These are phyloP conservation scores for Casaregolazyma suthepensis DNA, from an alignment of 1,139 yeast species.

Conservation along the genomic window DNA sequence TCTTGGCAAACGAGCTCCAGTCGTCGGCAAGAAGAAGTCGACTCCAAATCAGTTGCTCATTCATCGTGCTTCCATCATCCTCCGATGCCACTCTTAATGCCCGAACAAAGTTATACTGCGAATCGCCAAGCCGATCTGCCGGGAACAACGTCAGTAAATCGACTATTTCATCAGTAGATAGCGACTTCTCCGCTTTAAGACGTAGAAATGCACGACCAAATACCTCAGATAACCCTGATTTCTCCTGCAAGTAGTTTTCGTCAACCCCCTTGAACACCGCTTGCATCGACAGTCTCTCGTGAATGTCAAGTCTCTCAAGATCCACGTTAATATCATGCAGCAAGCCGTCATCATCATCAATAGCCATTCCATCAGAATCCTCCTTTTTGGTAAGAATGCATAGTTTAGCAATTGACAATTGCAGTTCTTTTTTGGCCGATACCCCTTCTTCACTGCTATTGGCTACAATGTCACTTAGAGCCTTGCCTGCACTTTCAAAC, in stretches of 20 bases:
- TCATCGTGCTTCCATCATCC: conserved; percentile 29
- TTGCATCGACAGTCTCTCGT: conserved; percentile 9
- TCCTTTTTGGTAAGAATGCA: conserved; percentile 32
- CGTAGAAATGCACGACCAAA: conserved; percentile 33
- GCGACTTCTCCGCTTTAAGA: conserved; percentile 38
- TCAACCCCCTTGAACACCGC: background rate
- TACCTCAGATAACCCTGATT: conserved; percentile 14
- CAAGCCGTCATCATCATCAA: conserved; percentile 5
- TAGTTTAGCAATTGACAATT: conserved; percentile 68
- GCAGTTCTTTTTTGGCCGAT: conserved; percentile 46
- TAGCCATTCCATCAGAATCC: conserved; percentile 6
- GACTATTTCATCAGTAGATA: conserved; percentile 45
- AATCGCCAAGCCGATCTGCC: conserved; percentile 34
- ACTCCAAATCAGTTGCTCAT: conserved; percentile 50
- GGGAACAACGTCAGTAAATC: conserved; percentile 47
- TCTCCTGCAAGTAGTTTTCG: background rate
- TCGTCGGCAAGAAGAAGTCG: conserved; percentile 56
- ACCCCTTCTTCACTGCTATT: conserved; percentile 36
- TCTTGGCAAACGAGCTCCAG: conserved; percentile 44
- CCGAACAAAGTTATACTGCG: conserved; percentile 35
- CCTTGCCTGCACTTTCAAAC: conserved; percentile 45
- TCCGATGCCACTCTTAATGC: conserved; percentile 40
- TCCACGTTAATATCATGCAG: conserved; percentile 8
- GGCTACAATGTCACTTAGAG: conserved; percentile 31
- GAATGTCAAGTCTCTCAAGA: conserved; percentile 10